Conservation (phyloP, 1,284 basidiomycete genomes). For the Cryptococcus deneoformans region DNA sequence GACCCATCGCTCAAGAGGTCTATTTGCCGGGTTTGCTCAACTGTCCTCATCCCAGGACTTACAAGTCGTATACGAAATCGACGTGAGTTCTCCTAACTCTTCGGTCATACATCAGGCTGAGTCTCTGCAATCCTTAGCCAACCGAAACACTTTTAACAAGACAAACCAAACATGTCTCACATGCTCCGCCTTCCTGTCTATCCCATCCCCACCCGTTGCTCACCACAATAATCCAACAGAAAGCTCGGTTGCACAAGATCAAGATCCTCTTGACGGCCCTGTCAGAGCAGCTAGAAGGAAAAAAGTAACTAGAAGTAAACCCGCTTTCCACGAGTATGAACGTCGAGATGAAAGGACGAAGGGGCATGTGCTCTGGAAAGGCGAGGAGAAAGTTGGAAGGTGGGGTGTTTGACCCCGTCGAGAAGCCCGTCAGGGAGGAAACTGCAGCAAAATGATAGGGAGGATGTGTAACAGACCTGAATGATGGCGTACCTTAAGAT, state of each 20-base stretch:
- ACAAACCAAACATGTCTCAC: slow-evolving; percentile 29
- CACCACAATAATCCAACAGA: background rate
- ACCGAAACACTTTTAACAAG: slow-evolving; percentile 17
- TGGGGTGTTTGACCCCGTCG: slow-evolving; percentile 14
- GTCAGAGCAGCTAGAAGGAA: slow-evolving; percentile 15
- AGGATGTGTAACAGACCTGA: no score
- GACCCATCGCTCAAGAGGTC: slow-evolving; percentile 39
- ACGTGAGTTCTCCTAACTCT: slow-evolving; percentile 19
- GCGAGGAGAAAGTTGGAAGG: slow-evolving; percentile 12
- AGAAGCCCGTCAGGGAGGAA: no score
- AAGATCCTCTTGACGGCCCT: slow-evolving; percentile 26
- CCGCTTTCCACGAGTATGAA: slow-evolving; percentile 21
- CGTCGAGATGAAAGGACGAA: background rate
- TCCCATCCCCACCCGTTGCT: slow-evolving; percentile 19
- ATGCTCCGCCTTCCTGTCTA: slow-evolving; percentile 15
- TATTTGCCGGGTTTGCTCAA: slow-evolving; percentile 33
- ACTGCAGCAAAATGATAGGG: no score
- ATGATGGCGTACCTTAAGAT: no score
- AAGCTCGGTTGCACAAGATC: background rate
- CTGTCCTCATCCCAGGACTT: slow-evolving; percentile 41
- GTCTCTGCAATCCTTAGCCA: slow-evolving; percentile 14
- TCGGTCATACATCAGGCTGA: background rate
- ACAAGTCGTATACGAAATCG: slow-evolving; percentile 34
- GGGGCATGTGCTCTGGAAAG: slow-evolving; percentile 24
- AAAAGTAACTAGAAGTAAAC: slow-evolving; percentile 9